Base-by-base conservation (phyloP, 148 eudicot genomes). In the Gaultheria prostrata region DNA sequence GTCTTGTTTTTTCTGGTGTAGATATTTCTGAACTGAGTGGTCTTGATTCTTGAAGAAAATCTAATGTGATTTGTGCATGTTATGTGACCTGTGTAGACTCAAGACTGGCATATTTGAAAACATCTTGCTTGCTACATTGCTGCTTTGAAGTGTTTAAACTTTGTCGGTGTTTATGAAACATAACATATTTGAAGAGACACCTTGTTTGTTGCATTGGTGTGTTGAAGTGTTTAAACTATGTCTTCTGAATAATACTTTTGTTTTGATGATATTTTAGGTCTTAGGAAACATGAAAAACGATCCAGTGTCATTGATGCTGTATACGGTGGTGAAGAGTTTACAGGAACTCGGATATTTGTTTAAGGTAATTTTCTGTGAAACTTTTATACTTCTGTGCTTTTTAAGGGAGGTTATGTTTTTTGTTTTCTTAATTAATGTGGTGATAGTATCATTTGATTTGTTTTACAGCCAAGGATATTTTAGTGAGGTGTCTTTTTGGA, bases 241-340 rank as follows among this genome's bases (percentile, higher is more conserved):
- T 45, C 77, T 39, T 14, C 30, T 77, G 53, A 81, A 32, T 54
- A 56, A 69, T 83, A 51, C 74, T 82, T 49, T 84, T 59, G 12
- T 86, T 45, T 84, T 86, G 57, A 35, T 82, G 72, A 39, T 72
- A 30, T 89, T 84, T 73, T 91, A 94, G 98, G 87, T 96, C 84
- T 84, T 94, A 82, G 99, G 95, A 67, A 93, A 89, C 89, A 83
- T 91, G 93, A 91, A 88, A 86, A 89, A 90, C 82, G 92, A 90
- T 88, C 93, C 99, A 7, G 83, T 86, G 43, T 86, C 99, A 48
- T 81, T 96, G 86, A 88, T 94, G 99, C 86, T 94, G 78, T 90
- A 81, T 85, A 93, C 99, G 30, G 90, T 94, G 86, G 83, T 88
- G 92, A 94, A 91, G 93, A 90, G 88, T 84, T 84, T 96, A 69